A percentile compares a stretch with the other conserved stretches of the same genome.
Evolutionary conservation across 441 rosid species (phyloP).

Genomic region (Gossypium gossypioides): DNA sequence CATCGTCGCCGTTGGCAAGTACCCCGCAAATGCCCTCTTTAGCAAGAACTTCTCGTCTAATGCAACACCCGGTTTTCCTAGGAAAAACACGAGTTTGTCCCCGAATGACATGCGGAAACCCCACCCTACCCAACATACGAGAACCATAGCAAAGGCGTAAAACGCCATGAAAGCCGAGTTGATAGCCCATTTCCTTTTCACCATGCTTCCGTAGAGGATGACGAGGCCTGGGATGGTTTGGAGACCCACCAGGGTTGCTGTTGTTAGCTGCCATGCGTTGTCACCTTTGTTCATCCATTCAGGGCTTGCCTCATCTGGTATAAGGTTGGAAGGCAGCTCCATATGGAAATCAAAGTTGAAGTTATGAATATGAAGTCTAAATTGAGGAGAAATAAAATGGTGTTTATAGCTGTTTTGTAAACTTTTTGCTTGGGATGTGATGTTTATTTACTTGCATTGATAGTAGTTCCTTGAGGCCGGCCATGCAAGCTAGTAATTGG

Average conservation of each 20-base stretch:
- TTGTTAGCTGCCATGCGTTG: constrained; percentile 53
- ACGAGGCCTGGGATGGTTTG: constrained; percentile 50
- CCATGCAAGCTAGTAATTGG: background rate
- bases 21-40: constrained; percentile 9
- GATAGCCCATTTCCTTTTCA: constrained; percentile 44
- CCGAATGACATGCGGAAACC: constrained; percentile 48
- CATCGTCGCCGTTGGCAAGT: constrained; percentile 37
- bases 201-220: constrained; percentile 49
- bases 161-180: background rate
- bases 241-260: constrained; percentile 48
- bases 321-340: constrained; percentile 29
- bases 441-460: background rate
- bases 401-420: background rate
- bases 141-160: background rate
- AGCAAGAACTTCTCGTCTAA: constrained; percentile 31
- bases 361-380: background rate
- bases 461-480: background rate
- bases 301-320: constrained; percentile 28
- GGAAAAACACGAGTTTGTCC: constrained; percentile 19
- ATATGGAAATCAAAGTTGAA: background rate
- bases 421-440: background rate
- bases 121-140: constrained; percentile 50
- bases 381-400: background rate
- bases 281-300: constrained; percentile 54
- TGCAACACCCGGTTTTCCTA: constrained; percentile 34